Conservation (phyloP, 148 eudicot genomes). For the Selenicereus undatus region DNA sequence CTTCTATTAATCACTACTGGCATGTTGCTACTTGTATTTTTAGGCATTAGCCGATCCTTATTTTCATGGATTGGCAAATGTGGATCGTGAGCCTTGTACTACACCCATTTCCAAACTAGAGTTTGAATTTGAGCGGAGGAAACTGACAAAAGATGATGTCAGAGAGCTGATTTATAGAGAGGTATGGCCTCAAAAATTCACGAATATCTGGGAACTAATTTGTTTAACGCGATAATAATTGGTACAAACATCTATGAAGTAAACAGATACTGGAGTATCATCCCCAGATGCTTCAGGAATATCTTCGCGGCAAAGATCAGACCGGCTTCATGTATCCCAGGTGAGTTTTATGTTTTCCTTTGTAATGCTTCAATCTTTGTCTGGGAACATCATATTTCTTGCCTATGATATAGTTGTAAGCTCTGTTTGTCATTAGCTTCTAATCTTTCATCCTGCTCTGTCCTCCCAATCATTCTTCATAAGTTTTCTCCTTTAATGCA, state of each 20-base stretch:
- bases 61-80: slow-evolving; percentile 65
- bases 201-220: neutral
- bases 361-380: neutral
- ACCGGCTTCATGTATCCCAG: slow-evolving; percentile 93
- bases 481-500: too few species aligned
- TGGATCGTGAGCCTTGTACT: slow-evolving; percentile 66
- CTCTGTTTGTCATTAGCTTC: too few species aligned
- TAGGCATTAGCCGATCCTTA: slow-evolving; percentile 86
- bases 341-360: slow-evolving; percentile 27
- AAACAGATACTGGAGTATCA: slow-evolving; percentile 93
- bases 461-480: too few species aligned
- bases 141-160: slow-evolving; percentile 65
- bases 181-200: slow-evolving; percentile 38
- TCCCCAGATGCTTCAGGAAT: slow-evolving; percentile 92
- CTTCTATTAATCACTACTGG: neutral
- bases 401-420: too few species aligned
- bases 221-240: slow-evolving; percentile 20
- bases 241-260: slow-evolving; percentile 30
- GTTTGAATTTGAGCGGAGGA: slow-evolving; percentile 80
- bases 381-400: neutral
- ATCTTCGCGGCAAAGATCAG: slow-evolving; percentile 68
- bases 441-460: too few species aligned
- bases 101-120: slow-evolving; percentile 72
- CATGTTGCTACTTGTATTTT: slow-evolving; percentile 7
- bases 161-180: slow-evolving; percentile 87